Evolutionary conservation across 2,329 filamentous ascomycete species (phyloP), one percentile per base, ranked within the genome.

Genomic region (Dryadomyces sulphureus): DNA sequence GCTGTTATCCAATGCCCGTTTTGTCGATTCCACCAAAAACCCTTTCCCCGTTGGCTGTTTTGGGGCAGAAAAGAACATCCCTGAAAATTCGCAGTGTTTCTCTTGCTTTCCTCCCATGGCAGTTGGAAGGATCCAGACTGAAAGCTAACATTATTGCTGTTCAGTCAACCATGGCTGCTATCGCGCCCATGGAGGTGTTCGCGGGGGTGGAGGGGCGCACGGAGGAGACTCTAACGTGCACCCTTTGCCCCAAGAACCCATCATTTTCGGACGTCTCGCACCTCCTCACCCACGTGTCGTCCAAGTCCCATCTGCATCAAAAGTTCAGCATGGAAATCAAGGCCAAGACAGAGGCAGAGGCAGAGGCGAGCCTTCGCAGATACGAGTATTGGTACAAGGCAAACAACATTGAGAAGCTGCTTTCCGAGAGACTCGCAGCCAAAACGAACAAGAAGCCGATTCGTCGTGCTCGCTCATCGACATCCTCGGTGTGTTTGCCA

Each of bases 261-360:
- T 75, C 65, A 25, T 95, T 95, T 65, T 94, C 87, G 47, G 90
- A 96, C 62, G 71, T 88, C 39, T 94, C 89, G 30, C 90, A 95
- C 62, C 70, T 95, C 34, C 75, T 96, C 58, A 96, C 90, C 12
- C 90, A 96, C 59, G 77, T 95, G 51, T 79, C 84, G 49, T 95
- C 89, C 52, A 95, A 95, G 60, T 83, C 84, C n/a, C 90, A 96
- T 60, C 68, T 95, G 30, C 80, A 87, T 49, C 76, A 86, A 59
- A 79, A 85, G 56, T 93, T 89, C 66, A 87, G 86, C 57, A 72
- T 87, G 45, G 81, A 86, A 55, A 76, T 94, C 53, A 77, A 75
- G 48, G 76, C 81, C 46, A 73, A 77, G 45, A 70, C 75, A 40
- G 83, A 93, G 49, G 62, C 70, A n/a, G 65, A 65, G n/a, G 78